phyloP scores from a whole-genome alignment of 73 alveolate species.

The Uronychia setigera region DNA sequence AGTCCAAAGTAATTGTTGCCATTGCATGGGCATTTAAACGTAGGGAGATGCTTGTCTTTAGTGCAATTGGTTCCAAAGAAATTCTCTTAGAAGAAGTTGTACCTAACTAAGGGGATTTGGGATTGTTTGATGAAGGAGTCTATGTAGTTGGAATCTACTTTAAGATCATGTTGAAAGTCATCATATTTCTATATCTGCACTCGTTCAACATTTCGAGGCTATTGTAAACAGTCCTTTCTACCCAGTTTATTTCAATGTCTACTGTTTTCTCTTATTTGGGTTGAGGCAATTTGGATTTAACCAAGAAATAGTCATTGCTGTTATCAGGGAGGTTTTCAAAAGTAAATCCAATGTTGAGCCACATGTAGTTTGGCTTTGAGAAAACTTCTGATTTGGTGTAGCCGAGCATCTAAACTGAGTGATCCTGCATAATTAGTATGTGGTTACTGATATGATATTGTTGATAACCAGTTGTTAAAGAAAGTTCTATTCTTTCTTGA shows the following conservation, averaged over 20 bases:
- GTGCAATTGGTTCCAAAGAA: not conserved
- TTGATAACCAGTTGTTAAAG: no score
- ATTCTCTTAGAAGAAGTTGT: not conserved
- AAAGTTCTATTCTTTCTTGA: no score
- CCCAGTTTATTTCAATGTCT: not conserved
- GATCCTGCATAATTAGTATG: no score
- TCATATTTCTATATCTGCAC: not conserved
- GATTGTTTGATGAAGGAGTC: not conserved
- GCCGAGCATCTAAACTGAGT: no score
- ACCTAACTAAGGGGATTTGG: not conserved
- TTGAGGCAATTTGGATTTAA: not conserved
- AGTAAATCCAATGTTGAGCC: not conserved
- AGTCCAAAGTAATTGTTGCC: no score
- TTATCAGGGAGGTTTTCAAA: not conserved
- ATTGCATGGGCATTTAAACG: constrained; percentile 2
- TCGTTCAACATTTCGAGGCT: not conserved
- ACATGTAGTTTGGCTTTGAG: not conserved
- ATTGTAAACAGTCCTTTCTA: not conserved
- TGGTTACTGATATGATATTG: no score
- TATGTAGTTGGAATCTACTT: not conserved
- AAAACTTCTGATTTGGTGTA: not conserved
- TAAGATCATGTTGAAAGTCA: not conserved
- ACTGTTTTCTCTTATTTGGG: not conserved
- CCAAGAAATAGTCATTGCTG: not conserved
- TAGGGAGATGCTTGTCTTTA: not conserved